A percentile compares a stretch with the other conserved stretches of the same genome.
Conservation (phyloP, 1,284 basidiomycete species). For the Rugosomyces carneus region DNA sequence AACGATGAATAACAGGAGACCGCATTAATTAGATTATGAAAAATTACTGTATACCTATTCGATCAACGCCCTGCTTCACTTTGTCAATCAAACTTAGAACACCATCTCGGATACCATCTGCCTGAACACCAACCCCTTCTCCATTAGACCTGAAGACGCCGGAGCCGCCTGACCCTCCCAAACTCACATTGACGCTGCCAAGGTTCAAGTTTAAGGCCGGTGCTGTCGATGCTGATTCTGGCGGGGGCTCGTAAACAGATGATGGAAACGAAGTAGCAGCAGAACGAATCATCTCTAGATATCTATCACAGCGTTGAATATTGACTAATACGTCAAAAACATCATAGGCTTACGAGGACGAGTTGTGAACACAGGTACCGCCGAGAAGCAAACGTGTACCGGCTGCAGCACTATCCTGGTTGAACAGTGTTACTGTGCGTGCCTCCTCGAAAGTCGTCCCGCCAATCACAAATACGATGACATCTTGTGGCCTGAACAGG, state of each 20-base stretch:
- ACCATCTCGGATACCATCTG: conserved; percentile 80
- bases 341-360: conserved; percentile 61
- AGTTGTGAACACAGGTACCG: conserved; percentile 91
- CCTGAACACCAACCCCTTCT: conserved; percentile 70
- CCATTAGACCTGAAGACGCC: conserved; percentile 78
- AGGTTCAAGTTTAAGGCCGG: conserved; percentile 84
- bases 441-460: conserved; percentile 95
- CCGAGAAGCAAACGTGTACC: conserved; percentile 80
- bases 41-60: conserved; percentile 46
- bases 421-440: conserved; percentile 75
- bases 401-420: conserved; percentile 64
- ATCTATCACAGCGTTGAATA: conserved; percentile 37
- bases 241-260: conserved; percentile 65
- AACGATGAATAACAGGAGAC: not conserved
- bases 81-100: conserved; percentile 83
- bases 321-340: not conserved
- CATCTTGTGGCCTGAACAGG: conserved; percentile 76
- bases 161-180: conserved; percentile 77
- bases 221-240: conserved; percentile 59
- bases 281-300: conserved; percentile 67
- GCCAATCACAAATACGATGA: conserved; percentile 93
- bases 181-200: conserved; percentile 84
- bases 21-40: not conserved
- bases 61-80: conserved; percentile 84
- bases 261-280: conserved; percentile 56